Percentiles rank a stretch among this genome's conserved stretches.
Conservation (phyloP, 1,139 yeast species). For the Nakaseomyces delphensis region DNA sequence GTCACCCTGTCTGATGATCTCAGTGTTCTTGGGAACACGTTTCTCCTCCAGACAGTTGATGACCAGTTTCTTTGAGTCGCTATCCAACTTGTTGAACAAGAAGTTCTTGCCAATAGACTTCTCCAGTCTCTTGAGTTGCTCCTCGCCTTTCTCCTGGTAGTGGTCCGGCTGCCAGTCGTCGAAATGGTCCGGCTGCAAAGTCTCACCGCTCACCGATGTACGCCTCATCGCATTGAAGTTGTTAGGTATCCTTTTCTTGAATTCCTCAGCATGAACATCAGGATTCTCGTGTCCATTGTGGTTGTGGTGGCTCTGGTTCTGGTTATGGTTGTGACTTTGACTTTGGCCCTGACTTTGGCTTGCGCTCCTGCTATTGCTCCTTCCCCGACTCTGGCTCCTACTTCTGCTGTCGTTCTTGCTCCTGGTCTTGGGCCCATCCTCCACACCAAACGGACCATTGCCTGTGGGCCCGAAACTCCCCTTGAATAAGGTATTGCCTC, state of each 20-base stretch:
- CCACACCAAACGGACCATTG: constrained; percentile 31
- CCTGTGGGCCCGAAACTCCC: constrained; percentile 39
- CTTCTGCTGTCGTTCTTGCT: no score
- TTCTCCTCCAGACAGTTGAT: constrained; percentile 76
- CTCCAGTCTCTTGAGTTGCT: constrained; percentile 61
- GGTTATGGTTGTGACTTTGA: no score
- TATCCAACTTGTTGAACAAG: constrained; percentile 69
- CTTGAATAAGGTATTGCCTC: constrained; percentile 33
- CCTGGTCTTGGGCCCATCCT: constrained; percentile 18
- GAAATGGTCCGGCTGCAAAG: constrained; percentile 36
- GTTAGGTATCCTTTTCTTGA: constrained; percentile 3
- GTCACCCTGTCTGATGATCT: constrained; percentile 86
- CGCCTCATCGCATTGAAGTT: constrained; percentile 71
- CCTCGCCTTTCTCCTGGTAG: constrained; percentile 48
- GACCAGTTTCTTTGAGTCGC: constrained; percentile 65
- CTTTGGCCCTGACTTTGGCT: no score
- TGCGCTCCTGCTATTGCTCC: no score
- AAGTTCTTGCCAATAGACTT: constrained; percentile 71
- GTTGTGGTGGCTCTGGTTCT: no score
- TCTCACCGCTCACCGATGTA: constrained; percentile 80
- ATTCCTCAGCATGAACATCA: background rate
- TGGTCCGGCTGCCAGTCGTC: constrained; percentile 73
- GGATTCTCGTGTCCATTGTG: no score
- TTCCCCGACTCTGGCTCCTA: background rate
- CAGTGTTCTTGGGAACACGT: constrained; percentile 47